phyloP scores from a whole-genome alignment of 2,329 filamentous ascomycete genomes.

The Periconia macrospinosa region DNA sequence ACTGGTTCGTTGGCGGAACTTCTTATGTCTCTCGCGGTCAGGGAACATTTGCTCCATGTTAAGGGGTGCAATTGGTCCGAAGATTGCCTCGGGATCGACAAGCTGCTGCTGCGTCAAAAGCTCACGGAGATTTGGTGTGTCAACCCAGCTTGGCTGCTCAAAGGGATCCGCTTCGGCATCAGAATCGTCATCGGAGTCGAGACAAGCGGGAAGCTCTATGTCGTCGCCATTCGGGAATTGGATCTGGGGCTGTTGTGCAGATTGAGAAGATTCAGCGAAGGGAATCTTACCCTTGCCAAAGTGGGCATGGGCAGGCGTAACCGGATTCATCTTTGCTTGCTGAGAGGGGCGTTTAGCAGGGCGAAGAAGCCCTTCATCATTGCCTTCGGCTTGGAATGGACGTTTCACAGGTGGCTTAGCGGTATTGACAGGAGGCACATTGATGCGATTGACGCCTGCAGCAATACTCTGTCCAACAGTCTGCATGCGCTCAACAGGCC shows the following conservation, averaged over 20 bases:
- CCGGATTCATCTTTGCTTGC: constrained; percentile 50
- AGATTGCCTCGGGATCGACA: constrained; percentile 81
- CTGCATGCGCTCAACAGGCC: constrained; percentile 63
- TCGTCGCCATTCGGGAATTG: constrained; percentile 86
- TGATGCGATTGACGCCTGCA: constrained; percentile 61
- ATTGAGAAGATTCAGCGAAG: constrained; percentile 69
- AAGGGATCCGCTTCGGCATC: constrained; percentile 56
- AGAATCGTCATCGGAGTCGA: constrained; percentile 85
- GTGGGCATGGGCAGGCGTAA: constrained; percentile 63
- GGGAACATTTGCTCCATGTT: constrained; percentile 95
- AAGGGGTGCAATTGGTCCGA: constrained; percentile 83
- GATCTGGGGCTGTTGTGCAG: constrained; percentile 63
- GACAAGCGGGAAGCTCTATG: constrained; percentile 92
- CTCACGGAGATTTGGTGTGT: constrained; percentile 78
- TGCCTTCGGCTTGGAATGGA: constrained; percentile 68
- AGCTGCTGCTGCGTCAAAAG: constrained; percentile 81
- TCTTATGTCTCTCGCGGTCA: constrained; percentile 75
- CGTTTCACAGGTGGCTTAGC: constrained; percentile 76
- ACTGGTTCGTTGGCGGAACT: constrained; percentile 87
- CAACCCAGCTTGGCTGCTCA: constrained; percentile 78
- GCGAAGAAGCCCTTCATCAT: constrained; percentile 59
- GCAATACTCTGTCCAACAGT: constrained; percentile 40
- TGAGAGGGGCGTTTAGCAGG: constrained; percentile 39
- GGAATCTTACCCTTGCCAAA: constrained; percentile 87
- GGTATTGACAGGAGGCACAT: constrained; percentile 60